Evolutionary conservation across 352 stramenopile genomes (phyloP).

Genomic region (Globisporangium sylvaticum): DNA sequence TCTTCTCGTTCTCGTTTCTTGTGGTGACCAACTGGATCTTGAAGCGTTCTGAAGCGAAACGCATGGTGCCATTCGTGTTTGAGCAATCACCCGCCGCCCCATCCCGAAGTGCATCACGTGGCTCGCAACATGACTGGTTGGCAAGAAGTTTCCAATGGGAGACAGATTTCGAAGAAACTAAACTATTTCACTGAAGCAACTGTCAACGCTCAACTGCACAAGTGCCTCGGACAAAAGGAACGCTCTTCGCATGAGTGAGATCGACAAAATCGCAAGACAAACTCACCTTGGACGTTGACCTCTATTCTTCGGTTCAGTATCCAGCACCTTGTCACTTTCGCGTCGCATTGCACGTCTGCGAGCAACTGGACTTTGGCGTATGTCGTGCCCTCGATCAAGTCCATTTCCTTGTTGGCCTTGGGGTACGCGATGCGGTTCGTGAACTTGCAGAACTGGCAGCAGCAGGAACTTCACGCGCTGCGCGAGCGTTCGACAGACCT

Average conservation of each 20-base stretch:
- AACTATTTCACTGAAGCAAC: too few species aligned
- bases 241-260: too few species aligned
- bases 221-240: too few species aligned
- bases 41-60: not conserved
- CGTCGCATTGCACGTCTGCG: too few species aligned
- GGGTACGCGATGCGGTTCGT: not conserved
- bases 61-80: not conserved
- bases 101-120: not conserved
- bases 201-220: too few species aligned
- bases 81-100: not conserved
- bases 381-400: not conserved
- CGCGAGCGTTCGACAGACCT: not conserved
- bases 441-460: not conserved
- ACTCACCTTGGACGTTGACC: too few species aligned
- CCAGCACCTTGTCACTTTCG: too few species aligned
- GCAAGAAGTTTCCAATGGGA: too few species aligned
- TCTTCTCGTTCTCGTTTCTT: not conserved
- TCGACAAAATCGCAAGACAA: too few species aligned
- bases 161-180: too few species aligned
- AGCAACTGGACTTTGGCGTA: not conserved
- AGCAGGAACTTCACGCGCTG: conserved; percentile 2
- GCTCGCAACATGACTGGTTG: conserved; percentile 1
- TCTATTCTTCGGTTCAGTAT: too few species aligned
- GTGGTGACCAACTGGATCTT: not conserved
- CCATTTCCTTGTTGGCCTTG: not conserved